These are phyloP conservation scores for Nakaseomyces bracarensis DNA, from an alignment of 1,139 yeast species.

Conservation along the genomic window DNA sequence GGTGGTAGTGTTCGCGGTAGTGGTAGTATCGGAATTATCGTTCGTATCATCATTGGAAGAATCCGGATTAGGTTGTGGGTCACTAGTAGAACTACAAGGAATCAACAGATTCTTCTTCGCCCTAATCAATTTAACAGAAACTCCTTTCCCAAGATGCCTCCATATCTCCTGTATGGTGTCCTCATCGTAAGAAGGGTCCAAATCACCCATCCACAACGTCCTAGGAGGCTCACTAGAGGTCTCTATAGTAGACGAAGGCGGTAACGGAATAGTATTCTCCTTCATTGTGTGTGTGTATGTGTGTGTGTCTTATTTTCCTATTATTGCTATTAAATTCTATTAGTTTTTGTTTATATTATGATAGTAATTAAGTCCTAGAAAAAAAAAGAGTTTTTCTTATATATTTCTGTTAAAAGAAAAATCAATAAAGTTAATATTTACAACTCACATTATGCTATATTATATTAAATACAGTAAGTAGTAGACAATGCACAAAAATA, in stretches of 20 bases:
- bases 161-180: slow-evolving; percentile 57
- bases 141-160: slow-evolving; percentile 44
- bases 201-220: slow-evolving; percentile 91
- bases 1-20: slow-evolving; percentile 6
- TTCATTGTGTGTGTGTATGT: neutral
- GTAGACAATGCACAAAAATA: too few species aligned
- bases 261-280: slow-evolving; percentile 10
- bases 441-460: too few species aligned
- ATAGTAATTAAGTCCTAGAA: too few species aligned
- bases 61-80: slow-evolving; percentile 9
- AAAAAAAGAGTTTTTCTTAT: too few species aligned
- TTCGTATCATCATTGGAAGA: too few species aligned
- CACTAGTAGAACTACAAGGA: slow-evolving; percentile 28
- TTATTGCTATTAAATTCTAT: neutral
- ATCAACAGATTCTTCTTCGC: slow-evolving; percentile 37
- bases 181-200: slow-evolving; percentile 83
- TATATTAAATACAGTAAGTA: too few species aligned
- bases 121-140: slow-evolving; percentile 53
- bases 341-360: neutral
- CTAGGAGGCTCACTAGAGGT: slow-evolving; percentile 38
- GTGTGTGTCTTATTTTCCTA: neutral
- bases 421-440: too few species aligned
- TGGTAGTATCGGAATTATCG: slow-evolving; percentile 23
- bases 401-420: too few species aligned
- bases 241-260: slow-evolving; percentile 13